Evolutionary conservation across 2,329 filamentous ascomycete species (phyloP).

Genomic region (Calonectria montana): DNA sequence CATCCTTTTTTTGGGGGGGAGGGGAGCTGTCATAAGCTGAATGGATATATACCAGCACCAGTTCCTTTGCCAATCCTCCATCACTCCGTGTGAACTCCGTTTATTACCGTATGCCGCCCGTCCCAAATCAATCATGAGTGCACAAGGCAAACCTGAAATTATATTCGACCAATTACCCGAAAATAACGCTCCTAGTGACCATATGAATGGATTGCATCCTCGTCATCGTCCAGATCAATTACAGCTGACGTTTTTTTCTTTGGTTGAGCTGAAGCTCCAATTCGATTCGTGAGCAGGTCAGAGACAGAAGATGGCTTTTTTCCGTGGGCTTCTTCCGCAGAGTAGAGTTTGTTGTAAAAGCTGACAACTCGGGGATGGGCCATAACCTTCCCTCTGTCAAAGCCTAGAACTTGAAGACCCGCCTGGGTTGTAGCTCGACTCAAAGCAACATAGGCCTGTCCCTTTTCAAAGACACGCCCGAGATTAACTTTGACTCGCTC

Average conservation of each 20-base stretch:
- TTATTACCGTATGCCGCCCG: constrained; percentile 17
- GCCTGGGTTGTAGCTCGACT: constrained; percentile 90
- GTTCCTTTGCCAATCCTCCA: constrained; percentile 13
- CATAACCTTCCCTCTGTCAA: constrained; percentile 92
- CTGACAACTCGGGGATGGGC: constrained; percentile 87
- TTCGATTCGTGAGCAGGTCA: constrained; percentile 53
- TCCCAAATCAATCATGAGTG: constrained; percentile 20
- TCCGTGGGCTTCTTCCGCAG: constrained; percentile 68
- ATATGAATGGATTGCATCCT: constrained; percentile 61
- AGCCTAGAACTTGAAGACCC: constrained; percentile 88
- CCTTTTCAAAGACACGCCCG: constrained; percentile 93
- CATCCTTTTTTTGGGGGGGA: too few species aligned
- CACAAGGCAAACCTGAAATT: constrained; percentile 5
- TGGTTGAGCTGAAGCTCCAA: constrained; percentile 36
- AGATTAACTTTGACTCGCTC: constrained; percentile 96
- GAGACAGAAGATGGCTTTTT: constrained; percentile 49
- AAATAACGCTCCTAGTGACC: constrained; percentile 45
- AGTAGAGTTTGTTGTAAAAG: constrained; percentile 87
- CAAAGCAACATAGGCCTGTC: constrained; percentile 96
- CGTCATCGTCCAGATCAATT: constrained; percentile 60
- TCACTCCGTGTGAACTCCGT: constrained; percentile 26
- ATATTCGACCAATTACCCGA: not conserved
- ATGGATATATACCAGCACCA: constrained; percentile 30
- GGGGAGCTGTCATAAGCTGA: constrained; percentile 21
- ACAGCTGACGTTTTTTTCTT: constrained; percentile 33